These are phyloP conservation scores for Chlorella sp. DNA, from an alignment of 139 green algal genomes.

Conservation along the genomic window DNA sequence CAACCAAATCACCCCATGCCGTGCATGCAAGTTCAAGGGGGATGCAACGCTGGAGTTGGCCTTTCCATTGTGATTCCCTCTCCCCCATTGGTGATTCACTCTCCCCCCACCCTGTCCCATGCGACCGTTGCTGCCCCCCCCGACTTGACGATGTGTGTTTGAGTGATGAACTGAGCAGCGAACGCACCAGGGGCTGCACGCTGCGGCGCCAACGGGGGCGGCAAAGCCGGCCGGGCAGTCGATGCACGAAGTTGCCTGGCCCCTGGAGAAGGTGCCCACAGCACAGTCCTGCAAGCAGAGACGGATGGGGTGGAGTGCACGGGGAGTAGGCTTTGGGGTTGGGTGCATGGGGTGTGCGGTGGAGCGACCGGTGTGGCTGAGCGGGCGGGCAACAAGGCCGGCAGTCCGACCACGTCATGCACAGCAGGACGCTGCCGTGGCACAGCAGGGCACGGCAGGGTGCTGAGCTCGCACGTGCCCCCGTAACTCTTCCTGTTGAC, in stretches of 20 bases:
- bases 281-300: not conserved
- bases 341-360: not conserved
- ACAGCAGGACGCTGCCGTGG: not conserved
- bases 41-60: too few species aligned
- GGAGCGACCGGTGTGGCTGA: not conserved
- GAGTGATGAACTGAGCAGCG: not conserved
- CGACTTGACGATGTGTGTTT: too few species aligned
- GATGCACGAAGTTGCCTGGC: not conserved
- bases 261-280: not conserved
- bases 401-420: too few species aligned
- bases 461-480: not conserved
- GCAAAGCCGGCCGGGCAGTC: not conserved
- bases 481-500: too few species aligned
- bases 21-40: too few species aligned
- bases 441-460: not conserved
- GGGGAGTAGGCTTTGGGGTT: not conserved
- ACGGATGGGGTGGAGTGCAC: not conserved
- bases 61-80: too few species aligned
- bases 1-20: too few species aligned
- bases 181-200: not conserved
- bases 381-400: too few species aligned
- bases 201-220: not conserved
- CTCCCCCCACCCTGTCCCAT: too few species aligned
- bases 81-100: too few species aligned
- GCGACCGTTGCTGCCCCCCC: too few species aligned